Percentiles rank a stretch among this genome's conserved stretches.
Evolutionary conservation across 2,329 filamentous ascomycete species (phyloP).

Genomic region (Ceratocystis variospora): DNA sequence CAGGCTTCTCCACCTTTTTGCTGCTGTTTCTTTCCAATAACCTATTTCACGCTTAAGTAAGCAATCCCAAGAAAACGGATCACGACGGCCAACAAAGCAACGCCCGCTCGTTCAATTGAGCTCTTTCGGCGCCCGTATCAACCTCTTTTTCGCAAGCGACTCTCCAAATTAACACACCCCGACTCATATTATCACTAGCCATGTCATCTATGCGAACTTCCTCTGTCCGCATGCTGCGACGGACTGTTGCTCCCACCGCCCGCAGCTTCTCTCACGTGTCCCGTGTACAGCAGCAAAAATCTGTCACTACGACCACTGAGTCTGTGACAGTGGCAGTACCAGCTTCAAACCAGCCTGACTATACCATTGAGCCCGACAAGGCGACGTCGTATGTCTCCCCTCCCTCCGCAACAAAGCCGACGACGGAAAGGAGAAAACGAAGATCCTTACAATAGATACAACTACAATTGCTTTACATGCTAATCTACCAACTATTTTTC

Average conservation of each 20-base stretch:
- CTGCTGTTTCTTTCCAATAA: too few species aligned
- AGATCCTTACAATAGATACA: too few species aligned
- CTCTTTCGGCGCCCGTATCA: too few species aligned
- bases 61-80: too few species aligned
- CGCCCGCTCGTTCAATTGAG: too few species aligned
- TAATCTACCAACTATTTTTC: background rate
- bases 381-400: conserved; percentile 59
- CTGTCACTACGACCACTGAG: conserved; percentile 24
- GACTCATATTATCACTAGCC: background rate
- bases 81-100: too few species aligned
- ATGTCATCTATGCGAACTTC: conserved; percentile 12
- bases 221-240: conserved; percentile 2
- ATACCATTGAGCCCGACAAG: conserved; percentile 67
- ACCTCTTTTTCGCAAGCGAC: too few species aligned
- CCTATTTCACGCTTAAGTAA: too few species aligned
- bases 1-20: conserved; percentile 1
- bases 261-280: conserved; percentile 29
- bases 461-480: background rate
- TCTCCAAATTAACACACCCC: too few species aligned
- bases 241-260: background rate
- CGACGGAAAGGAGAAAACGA: too few species aligned
- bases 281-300: conserved; percentile 40
- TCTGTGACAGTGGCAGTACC: conserved; percentile 28
- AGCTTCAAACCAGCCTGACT: conserved; percentile 60
- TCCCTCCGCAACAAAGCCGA: background rate